Conservation (phyloP, 805 yeast species). For the Metschnikowia colocasiae region DNA sequence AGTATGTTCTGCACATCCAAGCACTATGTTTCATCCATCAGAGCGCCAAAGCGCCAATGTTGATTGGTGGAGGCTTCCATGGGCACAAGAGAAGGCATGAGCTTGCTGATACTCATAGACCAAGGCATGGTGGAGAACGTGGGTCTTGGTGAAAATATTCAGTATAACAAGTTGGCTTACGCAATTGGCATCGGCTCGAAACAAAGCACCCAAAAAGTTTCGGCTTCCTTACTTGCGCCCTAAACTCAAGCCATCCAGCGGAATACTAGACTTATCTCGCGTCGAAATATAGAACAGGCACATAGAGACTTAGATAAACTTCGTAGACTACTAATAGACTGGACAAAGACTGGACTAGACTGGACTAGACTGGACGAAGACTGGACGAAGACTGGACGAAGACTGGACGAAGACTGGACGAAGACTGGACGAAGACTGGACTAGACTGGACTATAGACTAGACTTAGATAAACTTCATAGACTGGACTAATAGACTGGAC, state of each 20-base stretch:
- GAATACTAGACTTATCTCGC: constrained; percentile 52
- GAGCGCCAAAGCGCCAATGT: constrained; percentile 33
- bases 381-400: too few relatives aligned
- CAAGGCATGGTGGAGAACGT: constrained; percentile 45
- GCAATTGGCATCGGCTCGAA: constrained; percentile 43
- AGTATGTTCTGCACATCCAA: constrained; percentile 54
- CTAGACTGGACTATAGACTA: too few relatives aligned
- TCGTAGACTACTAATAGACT: too few relatives aligned
- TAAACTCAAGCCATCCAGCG: constrained; percentile 43
- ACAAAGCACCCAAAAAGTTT: constrained; percentile 32
- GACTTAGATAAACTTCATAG: too few relatives aligned
- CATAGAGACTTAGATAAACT: too few relatives aligned
- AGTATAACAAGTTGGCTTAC: constrained; percentile 62
- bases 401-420: too few relatives aligned
- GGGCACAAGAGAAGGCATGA: constrained; percentile 70
- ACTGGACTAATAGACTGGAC: too few relatives aligned
- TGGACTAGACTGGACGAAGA: too few relatives aligned
- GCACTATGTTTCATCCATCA: constrained; percentile 62
- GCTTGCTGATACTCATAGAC: constrained; percentile 52
- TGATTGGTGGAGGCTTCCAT: constrained; percentile 51
- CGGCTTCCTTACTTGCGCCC: constrained; percentile 61
- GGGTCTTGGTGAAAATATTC: constrained; percentile 80
- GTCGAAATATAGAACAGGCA: too few relatives aligned
- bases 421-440: too few relatives aligned
- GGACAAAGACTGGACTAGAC: too few relatives aligned